Conservation (phyloP, 202 grass and related monocot species). For the Panicum hallii region DNA sequence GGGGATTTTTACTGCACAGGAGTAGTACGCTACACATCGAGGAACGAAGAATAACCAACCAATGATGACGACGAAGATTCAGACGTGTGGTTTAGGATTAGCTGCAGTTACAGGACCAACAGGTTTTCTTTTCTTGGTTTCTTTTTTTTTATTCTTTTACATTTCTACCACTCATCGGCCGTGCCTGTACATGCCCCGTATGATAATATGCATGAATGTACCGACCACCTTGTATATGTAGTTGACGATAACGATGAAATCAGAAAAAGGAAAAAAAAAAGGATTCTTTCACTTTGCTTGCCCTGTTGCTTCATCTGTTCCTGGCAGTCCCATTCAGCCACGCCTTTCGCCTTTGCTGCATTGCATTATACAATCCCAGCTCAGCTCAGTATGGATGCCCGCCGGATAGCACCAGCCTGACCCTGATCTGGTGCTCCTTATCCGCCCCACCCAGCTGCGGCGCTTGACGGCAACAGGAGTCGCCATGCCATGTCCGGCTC, state of each 20-base stretch:
- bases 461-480: slow-evolving; percentile 33
- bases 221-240: slow-evolving; percentile 48
- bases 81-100: slow-evolving; percentile 55
- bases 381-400: slow-evolving; percentile 14
- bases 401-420: neutral
- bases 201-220: slow-evolving; percentile 43
- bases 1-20: slow-evolving; percentile 4
- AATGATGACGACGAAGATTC: slow-evolving; percentile 23
- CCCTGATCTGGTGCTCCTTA: slow-evolving; percentile 24
- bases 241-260: slow-evolving; percentile 61
- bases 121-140: neutral
- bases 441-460: slow-evolving; percentile 8
- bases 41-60: slow-evolving; percentile 22
- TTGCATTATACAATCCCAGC: slow-evolving; percentile 20
- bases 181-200: slow-evolving; percentile 43
- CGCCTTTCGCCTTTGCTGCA: slow-evolving; percentile 33
- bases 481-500: neutral
- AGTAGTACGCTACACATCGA: neutral
- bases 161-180: slow-evolving; percentile 13
- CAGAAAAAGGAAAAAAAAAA: slow-evolving; percentile 6
- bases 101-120: slow-evolving; percentile 51
- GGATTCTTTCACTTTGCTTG: slow-evolving; percentile 41
- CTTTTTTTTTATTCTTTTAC: neutral
- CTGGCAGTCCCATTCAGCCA: slow-evolving; percentile 14
- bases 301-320: neutral